A percentile compares a stretch with the other conserved stretches of the same genome.
These are phyloP conservation scores for Hemileccinum rubropunctum DNA, from an alignment of 768 basidiomycete genomes.

Conservation along the genomic window DNA sequence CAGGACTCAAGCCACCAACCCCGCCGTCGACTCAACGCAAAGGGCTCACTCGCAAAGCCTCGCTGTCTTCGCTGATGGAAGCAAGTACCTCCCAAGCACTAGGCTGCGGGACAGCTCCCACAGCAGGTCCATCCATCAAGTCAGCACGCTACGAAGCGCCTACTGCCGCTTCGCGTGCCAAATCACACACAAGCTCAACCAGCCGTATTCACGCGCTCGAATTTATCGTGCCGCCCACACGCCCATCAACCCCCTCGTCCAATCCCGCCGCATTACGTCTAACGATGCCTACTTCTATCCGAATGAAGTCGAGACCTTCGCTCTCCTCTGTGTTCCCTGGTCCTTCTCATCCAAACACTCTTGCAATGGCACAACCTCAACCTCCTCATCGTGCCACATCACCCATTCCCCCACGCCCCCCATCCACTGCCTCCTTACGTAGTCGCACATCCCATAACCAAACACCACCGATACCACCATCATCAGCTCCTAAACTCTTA, in stretches of 20 bases:
- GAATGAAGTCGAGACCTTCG: conserved; percentile 70
- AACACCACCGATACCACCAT: conserved; percentile 36
- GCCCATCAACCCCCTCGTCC: conserved; percentile 77
- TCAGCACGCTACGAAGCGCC: conserved; percentile 67
- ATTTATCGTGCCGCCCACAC: conserved; percentile 68
- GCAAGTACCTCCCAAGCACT: conserved; percentile 51
- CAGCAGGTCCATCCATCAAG: conserved; percentile 36
- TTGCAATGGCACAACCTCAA: conserved; percentile 26
- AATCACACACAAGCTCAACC: conserved; percentile 62
- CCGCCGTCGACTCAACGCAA: conserved; percentile 63
- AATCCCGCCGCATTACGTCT: conserved; percentile 75
- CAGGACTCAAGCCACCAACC: conserved; percentile 73
- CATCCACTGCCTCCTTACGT: conserved; percentile 51
- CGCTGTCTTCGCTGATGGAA: conserved; percentile 73
- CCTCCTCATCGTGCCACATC: conserved; percentile 50
- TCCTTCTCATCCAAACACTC: conserved; percentile 32
- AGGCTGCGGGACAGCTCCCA: conserved; percentile 45
- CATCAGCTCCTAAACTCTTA: conserved; percentile 61
- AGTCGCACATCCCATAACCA: conserved; percentile 29
- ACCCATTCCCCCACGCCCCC: conserved; percentile 57
- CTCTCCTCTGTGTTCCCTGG: conserved; percentile 73
- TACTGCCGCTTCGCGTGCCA: conserved; percentile 80
- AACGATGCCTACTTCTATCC: conserved; percentile 84
- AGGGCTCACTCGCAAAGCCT: conserved; percentile 68
- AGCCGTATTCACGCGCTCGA: conserved; percentile 58